These are phyloP conservation scores for Ambrosiella beaveri DNA, from an alignment of 2,329 filamentous ascomycete species.

Conservation along the genomic window DNA sequence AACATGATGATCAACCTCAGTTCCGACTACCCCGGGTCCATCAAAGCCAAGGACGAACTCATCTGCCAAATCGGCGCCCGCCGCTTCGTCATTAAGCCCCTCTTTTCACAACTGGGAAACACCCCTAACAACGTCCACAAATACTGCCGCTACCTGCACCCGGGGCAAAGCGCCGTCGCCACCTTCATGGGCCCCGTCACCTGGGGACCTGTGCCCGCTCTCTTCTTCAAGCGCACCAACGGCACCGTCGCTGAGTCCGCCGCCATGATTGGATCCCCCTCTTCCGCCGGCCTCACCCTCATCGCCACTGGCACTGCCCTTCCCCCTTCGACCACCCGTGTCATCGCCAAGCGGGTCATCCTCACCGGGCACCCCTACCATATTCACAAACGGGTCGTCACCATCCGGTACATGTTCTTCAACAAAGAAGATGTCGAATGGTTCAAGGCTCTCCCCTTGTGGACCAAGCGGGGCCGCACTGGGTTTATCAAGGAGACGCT, in stretches of 20 bases:
- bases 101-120: conserved; percentile 77
- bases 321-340: conserved; percentile 55
- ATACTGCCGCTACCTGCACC: conserved; percentile 80
- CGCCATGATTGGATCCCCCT: conserved; percentile 17
- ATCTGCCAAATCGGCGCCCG: conserved; percentile 83
- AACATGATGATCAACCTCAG: conserved; percentile 82
- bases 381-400: conserved; percentile 95
- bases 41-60: conserved; percentile 84
- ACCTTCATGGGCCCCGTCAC: conserved; percentile 79
- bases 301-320: conserved; percentile 78
- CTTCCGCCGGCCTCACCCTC: conserved; percentile 43
- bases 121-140: conserved; percentile 97
- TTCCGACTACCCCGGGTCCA: conserved; percentile 54
- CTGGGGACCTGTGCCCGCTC: conserved; percentile 78
- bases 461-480: conserved; percentile 75
- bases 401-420: conserved; percentile 99
- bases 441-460: conserved; percentile 93
- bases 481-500: conserved; percentile 89
- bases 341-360: conserved; percentile 86
- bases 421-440: conserved; percentile 85
- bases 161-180: conserved; percentile 75
- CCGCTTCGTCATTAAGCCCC: conserved; percentile 69
- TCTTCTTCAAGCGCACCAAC: conserved; percentile 60
- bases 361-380: conserved; percentile 94
- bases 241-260: conserved; percentile 27